phyloP scores from a whole-genome alignment of 306 rosid genomes.

The Cicer pinnatifidum region DNA sequence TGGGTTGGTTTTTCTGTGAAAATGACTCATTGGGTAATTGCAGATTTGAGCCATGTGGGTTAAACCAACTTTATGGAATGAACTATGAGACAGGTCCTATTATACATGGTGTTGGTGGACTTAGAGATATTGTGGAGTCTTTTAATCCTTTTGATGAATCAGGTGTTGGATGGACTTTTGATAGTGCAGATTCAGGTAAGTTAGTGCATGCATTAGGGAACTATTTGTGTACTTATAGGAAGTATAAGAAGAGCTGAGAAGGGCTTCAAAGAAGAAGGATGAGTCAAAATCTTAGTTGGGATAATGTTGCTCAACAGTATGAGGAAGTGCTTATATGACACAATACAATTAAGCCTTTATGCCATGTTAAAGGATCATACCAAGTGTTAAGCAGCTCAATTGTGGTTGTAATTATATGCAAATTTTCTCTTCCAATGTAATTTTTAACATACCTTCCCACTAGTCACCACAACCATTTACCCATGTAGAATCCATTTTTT shows the following conservation, averaged over 20 bases:
- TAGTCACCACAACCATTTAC: background rate
- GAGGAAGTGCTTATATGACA: slow-evolving; percentile 65
- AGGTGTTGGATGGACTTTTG: slow-evolving; percentile 92
- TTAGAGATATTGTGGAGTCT: slow-evolving; percentile 77
- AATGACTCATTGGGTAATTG: slow-evolving; percentile 88
- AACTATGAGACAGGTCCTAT: slow-evolving; percentile 86
- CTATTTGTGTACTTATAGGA: slow-evolving; percentile 70
- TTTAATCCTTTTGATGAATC: slow-evolving; percentile 78
- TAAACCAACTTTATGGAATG: slow-evolving; percentile 98
- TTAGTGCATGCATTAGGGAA: slow-evolving; percentile 72
- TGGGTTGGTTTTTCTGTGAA: slow-evolving; percentile 94
- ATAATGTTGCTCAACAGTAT: slow-evolving; percentile 79
- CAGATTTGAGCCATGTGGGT: slow-evolving; percentile 94
- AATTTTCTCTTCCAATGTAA: too few relatives aligned
- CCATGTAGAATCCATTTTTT: background rate
- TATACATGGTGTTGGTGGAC: slow-evolving; percentile 92
- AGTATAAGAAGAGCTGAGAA: slow-evolving; percentile 91
- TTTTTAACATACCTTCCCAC: background rate
- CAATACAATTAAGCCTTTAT: background rate
- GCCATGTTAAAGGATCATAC: slow-evolving; percentile 1
- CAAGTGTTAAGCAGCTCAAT: background rate
- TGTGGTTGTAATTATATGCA: too few relatives aligned
- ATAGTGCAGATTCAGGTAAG: slow-evolving; percentile 69
- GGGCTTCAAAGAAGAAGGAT: slow-evolving; percentile 93
- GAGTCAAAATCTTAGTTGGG: slow-evolving; percentile 91